Base-by-base conservation (phyloP, 148 eudicot genomes). In the Pouteria glomerata region DNA sequence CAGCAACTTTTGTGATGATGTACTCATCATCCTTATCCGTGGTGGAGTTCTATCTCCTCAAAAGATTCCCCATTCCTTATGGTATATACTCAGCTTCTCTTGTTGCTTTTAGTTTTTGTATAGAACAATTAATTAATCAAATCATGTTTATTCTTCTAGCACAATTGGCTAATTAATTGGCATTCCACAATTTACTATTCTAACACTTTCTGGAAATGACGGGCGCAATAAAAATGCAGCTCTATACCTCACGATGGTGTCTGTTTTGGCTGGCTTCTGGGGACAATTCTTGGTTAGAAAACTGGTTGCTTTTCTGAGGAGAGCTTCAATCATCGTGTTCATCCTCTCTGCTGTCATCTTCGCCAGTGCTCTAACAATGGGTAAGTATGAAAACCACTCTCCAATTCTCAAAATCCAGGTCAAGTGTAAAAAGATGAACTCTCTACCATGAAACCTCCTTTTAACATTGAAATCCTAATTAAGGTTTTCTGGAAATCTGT, bases 1-100 rank as follows among this genome's bases (percentile, higher is more conserved):
- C 98, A 72, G 98, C 98, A 45, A 94, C 98, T 3, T 94, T 95
- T 74, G 98, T 95, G 74, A 95, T 95, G 98, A 75, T 95, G 81
- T 95, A 85, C 74, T 95, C 98, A 11, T 88, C 98, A 58, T 95
- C 98, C 51, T 79, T 95, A 69, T 95, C 98, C 21, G 98, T 95
- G 70, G 91, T 95, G 73, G 98, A 95, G 83, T 95, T 94, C 60
- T 91, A 95, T 82, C 89, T 95, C 60, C 89, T 95, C 45, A 80
- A 85, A 68, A 84, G 97, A 69, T 95, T 95, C 76, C 98, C 98
- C 5, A 86, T 91, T 50, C 87, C 91, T 48, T 88, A 79, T 63
- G 98, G 92, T 93, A 81, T 21, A 71, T 73, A 69, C 77, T 53
- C 57, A 2, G n/a, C 61, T 19, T 26, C 68, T 39, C 69, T 12